Conservation (phyloP, 768 basidiomycete species). For the Cantharellus cinnabarinus region DNA sequence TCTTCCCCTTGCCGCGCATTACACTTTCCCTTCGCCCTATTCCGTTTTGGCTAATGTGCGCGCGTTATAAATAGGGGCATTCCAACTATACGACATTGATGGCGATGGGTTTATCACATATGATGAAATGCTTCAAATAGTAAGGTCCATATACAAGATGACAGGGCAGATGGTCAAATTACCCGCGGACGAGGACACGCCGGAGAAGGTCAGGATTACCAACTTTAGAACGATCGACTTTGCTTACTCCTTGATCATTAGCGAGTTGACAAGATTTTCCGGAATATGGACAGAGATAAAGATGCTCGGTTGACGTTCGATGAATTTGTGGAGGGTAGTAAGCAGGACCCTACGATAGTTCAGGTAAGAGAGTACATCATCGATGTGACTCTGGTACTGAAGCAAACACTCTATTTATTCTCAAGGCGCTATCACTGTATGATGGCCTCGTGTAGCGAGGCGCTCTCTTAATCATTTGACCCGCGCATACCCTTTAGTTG, state of each 20-base stretch:
- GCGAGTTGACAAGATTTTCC: constrained; percentile 98
- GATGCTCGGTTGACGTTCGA: constrained; percentile 85
- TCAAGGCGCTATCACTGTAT: constrained; percentile 78
- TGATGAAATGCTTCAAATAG: constrained; percentile 97
- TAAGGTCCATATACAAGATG: constrained; percentile 98
- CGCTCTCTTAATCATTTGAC: no score
- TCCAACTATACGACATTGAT: constrained; percentile 98
- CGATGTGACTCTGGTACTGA: not conserved
- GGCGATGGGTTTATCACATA: constrained; percentile 96
- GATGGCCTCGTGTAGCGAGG: constrained; percentile 65
- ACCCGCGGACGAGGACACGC: constrained; percentile 97
- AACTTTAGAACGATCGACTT: not conserved
- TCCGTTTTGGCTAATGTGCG: not conserved
- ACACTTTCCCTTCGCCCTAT: not conserved
- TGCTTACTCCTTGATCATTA: constrained; percentile 14
- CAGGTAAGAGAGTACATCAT: constrained; percentile 38
- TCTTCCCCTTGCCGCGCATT: not conserved
- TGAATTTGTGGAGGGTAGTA: constrained; percentile 95
- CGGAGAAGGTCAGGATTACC: constrained; percentile 57
- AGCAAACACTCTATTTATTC: not conserved
- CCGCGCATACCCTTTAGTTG: no score
- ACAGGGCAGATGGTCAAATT: constrained; percentile 98
- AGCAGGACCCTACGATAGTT: constrained; percentile 97
- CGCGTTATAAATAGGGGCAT: constrained; percentile 54
- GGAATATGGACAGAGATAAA: constrained; percentile 91